Conservation (phyloP, 441 rosid genomes). For the Pelargonium myrrhifolium region DNA sequence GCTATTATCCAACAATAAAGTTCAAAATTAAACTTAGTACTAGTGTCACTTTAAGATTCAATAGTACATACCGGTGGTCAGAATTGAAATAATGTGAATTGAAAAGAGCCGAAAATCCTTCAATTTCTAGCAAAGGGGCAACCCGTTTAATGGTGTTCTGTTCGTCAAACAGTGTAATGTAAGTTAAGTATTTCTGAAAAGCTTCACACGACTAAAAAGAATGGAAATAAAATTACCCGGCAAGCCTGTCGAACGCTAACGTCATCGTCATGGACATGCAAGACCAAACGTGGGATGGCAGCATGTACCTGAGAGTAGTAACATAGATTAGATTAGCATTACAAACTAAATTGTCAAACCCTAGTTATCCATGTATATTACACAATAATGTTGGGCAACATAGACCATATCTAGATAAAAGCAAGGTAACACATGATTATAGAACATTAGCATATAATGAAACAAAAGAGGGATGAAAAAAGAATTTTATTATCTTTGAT, state of each 20-base stretch:
- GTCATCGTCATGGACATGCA: conserved; percentile 81
- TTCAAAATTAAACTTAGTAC: conserved; percentile 7
- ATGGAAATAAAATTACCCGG: conserved; percentile 43
- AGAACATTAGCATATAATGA: no score
- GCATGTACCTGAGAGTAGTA: conserved; percentile 59
- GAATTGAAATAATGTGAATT: conserved; percentile 54
- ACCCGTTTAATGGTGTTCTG: conserved; percentile 69
- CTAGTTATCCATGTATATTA: conserved; percentile 1
- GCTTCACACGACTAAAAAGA: conserved; percentile 15
- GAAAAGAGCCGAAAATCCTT: conserved; percentile 45
- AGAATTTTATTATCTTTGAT: no score
- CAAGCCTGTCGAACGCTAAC: conserved; percentile 72
- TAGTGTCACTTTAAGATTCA: conserved; percentile 13
- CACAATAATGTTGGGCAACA: no score
- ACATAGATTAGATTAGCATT: conserved; percentile 13
- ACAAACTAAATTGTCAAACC: background rate
- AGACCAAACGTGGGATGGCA: conserved; percentile 66
- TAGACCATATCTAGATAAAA: no score
- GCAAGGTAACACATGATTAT: no score
- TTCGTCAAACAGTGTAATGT: conserved; percentile 19
- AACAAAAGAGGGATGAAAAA: no score
- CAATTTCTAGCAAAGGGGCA: conserved; percentile 60
- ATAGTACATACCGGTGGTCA: conserved; percentile 59
- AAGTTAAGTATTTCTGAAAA: conserved; percentile 14
- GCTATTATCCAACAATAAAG: conserved; percentile 13